phyloP scores from a whole-genome alignment of 768 basidiomycete species.

The Suillus clintonianus region DNA sequence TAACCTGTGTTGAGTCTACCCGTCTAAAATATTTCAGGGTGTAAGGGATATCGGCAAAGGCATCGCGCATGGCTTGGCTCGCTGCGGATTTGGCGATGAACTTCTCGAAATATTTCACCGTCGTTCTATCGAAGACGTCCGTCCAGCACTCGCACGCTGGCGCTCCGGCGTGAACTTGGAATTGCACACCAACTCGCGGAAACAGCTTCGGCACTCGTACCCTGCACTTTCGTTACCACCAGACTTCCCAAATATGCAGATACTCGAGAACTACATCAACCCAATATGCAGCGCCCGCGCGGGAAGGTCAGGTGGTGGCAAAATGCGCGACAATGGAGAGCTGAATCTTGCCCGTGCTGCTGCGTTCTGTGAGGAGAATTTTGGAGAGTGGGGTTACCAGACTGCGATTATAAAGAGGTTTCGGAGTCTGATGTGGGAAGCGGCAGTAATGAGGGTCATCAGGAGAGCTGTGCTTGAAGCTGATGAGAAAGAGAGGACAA shows the following conservation, averaged over 20 bases:
- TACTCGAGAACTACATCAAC: conserved; percentile 22
- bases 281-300: conserved; percentile 19
- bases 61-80: conserved; percentile 25
- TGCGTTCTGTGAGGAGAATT: conserved; percentile 25
- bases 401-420: conserved; percentile 23
- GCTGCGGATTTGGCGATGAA: conserved; percentile 27
- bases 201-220: conserved; percentile 14
- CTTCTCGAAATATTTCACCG: conserved; percentile 20
- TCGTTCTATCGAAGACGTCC: conserved; percentile 10
- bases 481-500: conserved; percentile 31
- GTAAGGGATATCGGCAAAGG: conserved; percentile 17
- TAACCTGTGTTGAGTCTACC: not conserved
- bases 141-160: conserved; percentile 24
- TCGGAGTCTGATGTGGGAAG: conserved; percentile 21
- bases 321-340: conserved; percentile 20
- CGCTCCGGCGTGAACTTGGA: conserved; percentile 22
- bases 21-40: conserved; percentile 6
- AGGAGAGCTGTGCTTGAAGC: conserved; percentile 29
- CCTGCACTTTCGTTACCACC: conserved; percentile 15
- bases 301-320: conserved; percentile 14
- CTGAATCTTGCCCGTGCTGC: conserved; percentile 22
- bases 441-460: conserved; percentile 20
- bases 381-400: conserved; percentile 27
- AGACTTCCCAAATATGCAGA: conserved; percentile 19
- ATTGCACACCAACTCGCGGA: conserved; percentile 25